Percentiles rank a stretch among this genome's conserved stretches.
phyloP scores from a whole-genome alignment of 228 moss, liverwort and hornwort species.

The Sphagnum fallax region DNA sequence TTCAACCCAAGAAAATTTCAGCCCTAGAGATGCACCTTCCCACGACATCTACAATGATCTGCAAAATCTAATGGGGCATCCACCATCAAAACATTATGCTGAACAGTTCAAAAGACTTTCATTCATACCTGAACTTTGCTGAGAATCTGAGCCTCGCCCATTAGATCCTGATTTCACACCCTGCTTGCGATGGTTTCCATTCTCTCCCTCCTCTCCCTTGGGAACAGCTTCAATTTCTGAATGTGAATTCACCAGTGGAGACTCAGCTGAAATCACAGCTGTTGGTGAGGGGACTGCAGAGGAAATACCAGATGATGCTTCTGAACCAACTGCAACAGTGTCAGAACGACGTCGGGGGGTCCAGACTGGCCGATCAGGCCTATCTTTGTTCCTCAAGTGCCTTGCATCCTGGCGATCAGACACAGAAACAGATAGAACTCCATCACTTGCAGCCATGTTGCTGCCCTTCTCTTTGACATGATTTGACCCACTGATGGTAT shows the following conservation, averaged over 20 bases:
- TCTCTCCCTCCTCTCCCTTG: slow-evolving; percentile 46
- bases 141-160: slow-evolving; percentile 20
- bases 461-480: slow-evolving; percentile 42
- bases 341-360: slow-evolving; percentile 92
- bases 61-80: too few relatives aligned
- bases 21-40: too few relatives aligned
- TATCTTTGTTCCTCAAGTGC: slow-evolving; percentile 94
- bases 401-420: slow-evolving; percentile 81
- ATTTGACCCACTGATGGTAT: slow-evolving; percentile 3
- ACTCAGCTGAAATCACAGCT: slow-evolving; percentile 11
- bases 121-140: slow-evolving; percentile 28
- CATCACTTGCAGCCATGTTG: slow-evolving; percentile 42
- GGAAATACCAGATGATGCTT: slow-evolving; percentile 13
- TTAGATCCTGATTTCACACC: slow-evolving; percentile 37
- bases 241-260: slow-evolving; percentile 18
- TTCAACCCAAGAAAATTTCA: too few relatives aligned
- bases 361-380: slow-evolving; percentile 98
- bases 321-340: slow-evolving; percentile 26
- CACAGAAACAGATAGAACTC: slow-evolving; percentile 26
- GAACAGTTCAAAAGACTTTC: neutral
- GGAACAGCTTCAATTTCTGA: slow-evolving; percentile 16
- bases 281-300: slow-evolving; percentile 16
- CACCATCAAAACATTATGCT: too few relatives aligned
- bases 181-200: slow-evolving; percentile 31
- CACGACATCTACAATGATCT: too few relatives aligned